Evolutionary conservation across 805 yeast species (phyloP), one percentile per base, ranked within the genome.

Genomic region (Starmerella tilneyi): DNA sequence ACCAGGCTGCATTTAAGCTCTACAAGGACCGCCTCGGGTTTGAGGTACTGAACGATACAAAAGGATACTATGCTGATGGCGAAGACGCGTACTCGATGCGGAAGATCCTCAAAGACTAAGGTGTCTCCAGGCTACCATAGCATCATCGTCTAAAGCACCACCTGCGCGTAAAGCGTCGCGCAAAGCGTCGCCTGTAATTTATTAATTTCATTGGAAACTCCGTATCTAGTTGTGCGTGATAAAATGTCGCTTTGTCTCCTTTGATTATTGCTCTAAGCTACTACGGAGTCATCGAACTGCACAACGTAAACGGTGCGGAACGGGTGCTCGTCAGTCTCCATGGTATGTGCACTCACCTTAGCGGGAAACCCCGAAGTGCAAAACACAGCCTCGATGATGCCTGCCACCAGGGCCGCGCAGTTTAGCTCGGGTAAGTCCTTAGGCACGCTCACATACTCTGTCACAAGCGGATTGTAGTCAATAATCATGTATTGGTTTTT

Each of bases 21-120:
- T 92, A 92, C 67, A 73, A 81, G 59, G 94, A 84, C 59, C 81
- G 96, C 2, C 71, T 92, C 50, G 68, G 74, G 49, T 92, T 92
- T 61, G 88, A 81, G 61, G 92, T 84, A 34, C 70, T 81, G 46
- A 75, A 79, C 33, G 78, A 92, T 47, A 96, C 86, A 57, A 80
- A 76, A 52, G 74, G 81, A n/a, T 92, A 92, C 63, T 92, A 92
- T 58, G 96, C 88, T 43, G 96, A 92, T 64, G 94, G 94, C 26
- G 98, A 92, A 65, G 96, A 92, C 65, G 98, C 98, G 13, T 89
- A 88, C 63, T 81, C 92, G 32, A 92, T 92, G 98, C 78, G 77
- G 59, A 83, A 83, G 60, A 30, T 24, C 4, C 44, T 54, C 31
- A 38, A 19, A 29, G 47, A 38, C 8, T 37, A 22, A 20, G 20